Percentiles rank a stretch among this genome's conserved stretches.
phyloP scores from a whole-genome alignment of 805 yeast species.

The Ogataea corticis region DNA sequence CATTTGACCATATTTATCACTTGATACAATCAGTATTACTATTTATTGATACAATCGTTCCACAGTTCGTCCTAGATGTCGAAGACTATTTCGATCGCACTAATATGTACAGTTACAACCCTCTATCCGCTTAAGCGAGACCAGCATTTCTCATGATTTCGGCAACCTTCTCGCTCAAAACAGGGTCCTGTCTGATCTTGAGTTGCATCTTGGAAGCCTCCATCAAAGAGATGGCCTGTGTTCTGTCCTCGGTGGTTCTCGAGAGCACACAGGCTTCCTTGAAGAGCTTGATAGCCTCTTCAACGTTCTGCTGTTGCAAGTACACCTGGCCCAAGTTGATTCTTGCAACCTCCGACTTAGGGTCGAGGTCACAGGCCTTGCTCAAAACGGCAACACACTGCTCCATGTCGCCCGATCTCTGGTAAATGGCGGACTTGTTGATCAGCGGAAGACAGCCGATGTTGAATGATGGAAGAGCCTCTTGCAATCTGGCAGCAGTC shows the following conservation, averaged over 20 bases:
- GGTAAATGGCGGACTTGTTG: conserved; percentile 79
- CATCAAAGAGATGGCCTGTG: conserved; percentile 86
- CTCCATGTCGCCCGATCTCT: conserved; percentile 53
- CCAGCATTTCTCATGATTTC: conserved; percentile 51
- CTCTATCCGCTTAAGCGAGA: conserved; percentile 11
- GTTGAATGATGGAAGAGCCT: conserved; percentile 61
- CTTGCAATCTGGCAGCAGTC: conserved; percentile 80
- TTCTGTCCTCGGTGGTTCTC: conserved; percentile 81
- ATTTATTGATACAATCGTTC: too few species aligned
- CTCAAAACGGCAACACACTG: conserved; percentile 66
- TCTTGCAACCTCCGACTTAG: conserved; percentile 85
- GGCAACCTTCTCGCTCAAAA: conserved; percentile 59
- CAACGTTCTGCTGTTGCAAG: conserved; percentile 78
- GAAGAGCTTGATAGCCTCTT: conserved; percentile 78
- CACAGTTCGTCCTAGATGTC: too few species aligned
- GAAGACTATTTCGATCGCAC: not conserved
- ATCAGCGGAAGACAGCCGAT: conserved; percentile 89
- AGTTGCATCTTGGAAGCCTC: conserved; percentile 92
- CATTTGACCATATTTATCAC: too few species aligned
- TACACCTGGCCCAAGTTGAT: conserved; percentile 89
- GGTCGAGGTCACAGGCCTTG: conserved; percentile 80
- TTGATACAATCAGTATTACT: too few species aligned
- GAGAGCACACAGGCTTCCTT: conserved; percentile 82
- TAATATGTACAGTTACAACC: conserved; percentile 13
- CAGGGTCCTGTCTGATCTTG: conserved; percentile 70